These are phyloP conservation scores for Cercophora sp. DNA, from an alignment of 495 filamentous ascomycete genomes.

Conservation along the genomic window DNA sequence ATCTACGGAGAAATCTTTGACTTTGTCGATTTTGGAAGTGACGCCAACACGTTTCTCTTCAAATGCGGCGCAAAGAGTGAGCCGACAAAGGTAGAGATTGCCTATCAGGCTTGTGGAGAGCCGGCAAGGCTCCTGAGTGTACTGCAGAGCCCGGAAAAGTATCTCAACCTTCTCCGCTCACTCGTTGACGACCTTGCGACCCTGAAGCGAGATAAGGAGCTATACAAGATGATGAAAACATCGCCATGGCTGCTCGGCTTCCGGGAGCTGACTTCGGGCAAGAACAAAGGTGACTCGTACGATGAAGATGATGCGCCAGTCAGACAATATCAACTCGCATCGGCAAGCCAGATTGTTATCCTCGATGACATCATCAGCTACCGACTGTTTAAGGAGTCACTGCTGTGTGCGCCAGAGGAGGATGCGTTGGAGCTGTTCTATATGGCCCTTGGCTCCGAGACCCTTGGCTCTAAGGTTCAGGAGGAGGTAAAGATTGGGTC, in stretches of 20 bases:
- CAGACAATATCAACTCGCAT: conserved; percentile 69
- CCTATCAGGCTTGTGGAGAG: conserved; percentile 69
- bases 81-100: conserved; percentile 80
- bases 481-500: conserved; percentile 54
- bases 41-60: conserved; percentile 84
- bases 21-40: conserved; percentile 86
- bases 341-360: conserved; percentile 68
- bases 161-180: conserved; percentile 72
- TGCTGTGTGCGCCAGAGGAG: conserved; percentile 84
- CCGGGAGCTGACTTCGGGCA: conserved; percentile 58
- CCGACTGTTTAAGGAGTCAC: conserved; percentile 71
- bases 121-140: conserved; percentile 73
- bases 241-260: conserved; percentile 76
- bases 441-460: conserved; percentile 54
- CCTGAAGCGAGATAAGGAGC: conserved; percentile 71
- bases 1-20: conserved; percentile 88
- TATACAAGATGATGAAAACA: conserved; percentile 71
- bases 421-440: conserved; percentile 85
- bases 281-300: conserved; percentile 41
- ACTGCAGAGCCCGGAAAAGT: conserved; percentile 77
- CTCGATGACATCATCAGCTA: conserved; percentile 85
- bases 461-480: conserved; percentile 56
- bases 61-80: conserved; percentile 85
- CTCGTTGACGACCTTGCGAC: conserved; percentile 64
- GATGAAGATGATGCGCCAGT: conserved; percentile 71